Conservation (phyloP, 768 basidiomycete genomes). For the Holtermanniella nyarrowii region DNA sequence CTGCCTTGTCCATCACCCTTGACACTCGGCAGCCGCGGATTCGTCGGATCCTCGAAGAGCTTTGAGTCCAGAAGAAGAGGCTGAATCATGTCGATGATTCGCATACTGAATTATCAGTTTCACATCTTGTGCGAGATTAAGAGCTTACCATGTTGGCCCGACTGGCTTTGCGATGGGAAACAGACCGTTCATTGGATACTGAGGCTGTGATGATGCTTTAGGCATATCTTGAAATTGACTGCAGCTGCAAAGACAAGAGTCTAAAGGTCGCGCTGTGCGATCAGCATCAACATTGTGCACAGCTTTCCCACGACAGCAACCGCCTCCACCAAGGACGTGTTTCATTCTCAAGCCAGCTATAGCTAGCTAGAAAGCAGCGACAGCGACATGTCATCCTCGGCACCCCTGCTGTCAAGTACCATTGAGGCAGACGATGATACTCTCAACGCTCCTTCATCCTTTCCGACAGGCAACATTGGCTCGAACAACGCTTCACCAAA, state of each 20-base stretch:
- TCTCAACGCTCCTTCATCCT: neutral
- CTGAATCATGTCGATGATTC: constrained; percentile 73
- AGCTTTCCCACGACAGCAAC: too few species aligned
- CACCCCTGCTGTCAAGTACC: constrained; percentile 55
- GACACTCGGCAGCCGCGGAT: constrained; percentile 7
- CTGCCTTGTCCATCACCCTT: constrained; percentile 43
- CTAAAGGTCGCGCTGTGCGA: too few species aligned
- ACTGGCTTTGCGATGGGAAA: constrained; percentile 88
- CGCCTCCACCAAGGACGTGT: too few species aligned
- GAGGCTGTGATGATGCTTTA: constrained; percentile 24
- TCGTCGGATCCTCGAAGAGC: constrained; percentile 52
- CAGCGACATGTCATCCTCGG: constrained; percentile 40
- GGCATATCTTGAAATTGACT: too few species aligned
- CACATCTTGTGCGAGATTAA: neutral
- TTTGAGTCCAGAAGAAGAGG: constrained; percentile 63
- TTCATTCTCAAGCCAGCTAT: too few species aligned
- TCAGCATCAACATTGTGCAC: too few species aligned
- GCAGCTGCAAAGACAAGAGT: too few species aligned
- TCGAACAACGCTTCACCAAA: constrained; percentile 29
- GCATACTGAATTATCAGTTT: constrained; percentile 48
- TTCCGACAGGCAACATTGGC: constrained; percentile 38
- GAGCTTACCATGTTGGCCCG: constrained; percentile 62
- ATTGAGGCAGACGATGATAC: constrained; percentile 73
- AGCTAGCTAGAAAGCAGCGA: too few species aligned
- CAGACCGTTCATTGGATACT: constrained; percentile 45